These are phyloP conservation scores for Beta vulgaris DNA, from an alignment of 148 eudicot species.

Conservation along the genomic window DNA sequence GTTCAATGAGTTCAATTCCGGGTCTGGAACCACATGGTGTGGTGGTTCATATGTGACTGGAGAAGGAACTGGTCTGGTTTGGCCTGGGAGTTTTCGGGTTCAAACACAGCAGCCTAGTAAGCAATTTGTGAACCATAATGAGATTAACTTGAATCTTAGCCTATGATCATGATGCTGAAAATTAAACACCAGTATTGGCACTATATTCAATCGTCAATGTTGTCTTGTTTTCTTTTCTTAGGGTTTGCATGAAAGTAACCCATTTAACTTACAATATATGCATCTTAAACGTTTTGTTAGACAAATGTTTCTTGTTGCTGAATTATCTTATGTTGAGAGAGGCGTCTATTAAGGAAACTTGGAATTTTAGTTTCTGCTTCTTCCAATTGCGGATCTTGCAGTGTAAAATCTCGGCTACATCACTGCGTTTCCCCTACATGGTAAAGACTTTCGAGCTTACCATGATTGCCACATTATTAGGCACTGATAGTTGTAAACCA, in stretches of 20 bases:
- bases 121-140: slow-evolving; percentile 12
- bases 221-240: background rate
- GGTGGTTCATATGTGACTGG: background rate
- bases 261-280: background rate
- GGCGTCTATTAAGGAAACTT: too few species aligned
- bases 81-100: slow-evolving; percentile 32
- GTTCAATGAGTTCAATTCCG: slow-evolving; percentile 1
- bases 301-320: too few species aligned
- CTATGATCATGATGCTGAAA: slow-evolving; percentile 15
- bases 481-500: too few species aligned
- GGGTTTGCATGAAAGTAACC: background rate
- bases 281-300: too few species aligned
- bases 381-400: too few species aligned
- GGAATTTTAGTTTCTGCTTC: too few species aligned
- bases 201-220: background rate
- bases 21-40: slow-evolving; percentile 4
- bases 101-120: slow-evolving; percentile 11
- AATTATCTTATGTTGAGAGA: too few species aligned
- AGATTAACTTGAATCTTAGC: slow-evolving; percentile 35
- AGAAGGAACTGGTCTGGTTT: slow-evolving; percentile 11
- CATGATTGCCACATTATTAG: too few species aligned
- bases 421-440: too few species aligned
- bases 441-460: too few species aligned
- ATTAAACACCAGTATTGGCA: background rate
- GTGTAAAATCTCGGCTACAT: too few species aligned